Evolutionary conservation across 331 rosid species (phyloP), one percentile per base, ranked within the genome.

Genomic region (Ulmus americana): DNA sequence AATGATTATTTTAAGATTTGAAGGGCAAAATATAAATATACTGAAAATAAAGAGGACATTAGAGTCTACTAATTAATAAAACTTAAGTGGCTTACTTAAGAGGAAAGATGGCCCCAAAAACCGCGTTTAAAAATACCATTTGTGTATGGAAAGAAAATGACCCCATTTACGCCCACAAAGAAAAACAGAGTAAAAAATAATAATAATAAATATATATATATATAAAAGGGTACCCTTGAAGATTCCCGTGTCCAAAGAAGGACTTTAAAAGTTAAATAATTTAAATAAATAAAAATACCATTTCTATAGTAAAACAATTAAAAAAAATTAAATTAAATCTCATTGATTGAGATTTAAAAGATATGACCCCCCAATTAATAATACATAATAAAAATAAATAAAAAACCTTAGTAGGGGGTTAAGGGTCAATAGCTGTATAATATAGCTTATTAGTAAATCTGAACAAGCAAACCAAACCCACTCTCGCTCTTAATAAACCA

Each of bases 401-500:
- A 66, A 59, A 75, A 52, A 74, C 82, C 72, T 76, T 71, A 65
- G 65, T 78, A 15, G 69, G 62, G 75, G 65, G 78, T 69, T 76
- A 76, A 84, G 86, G 86, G 86, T 77, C 84, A 88, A 76, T 28
- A 67, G 79, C 73, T 70, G 53, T 61, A 51, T 60, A 77, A 59
- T 61, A 39, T 53, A 55, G 69, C 71, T 70, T 54, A 64, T 45
- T 64, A 38, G 56, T 74, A 81, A 72, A 70, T 59, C 65, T 71
- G 39, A 59, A 40, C 46, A 68, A 28, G 18, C 39, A 46, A 67
- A 38, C 69, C 10, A 12, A 48, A 50, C 81, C 65, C 69, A 55
- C 55, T 11, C 28, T 4, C 8, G 7, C 50, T 15, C 55, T 12
- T 51, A 65, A 51, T 58, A 58, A 59, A 63, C 68, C 68, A 43